Evolutionary conservation across 1,284 basidiomycete species (phyloP).

Genomic region (Rhodotorula sp.): DNA sequence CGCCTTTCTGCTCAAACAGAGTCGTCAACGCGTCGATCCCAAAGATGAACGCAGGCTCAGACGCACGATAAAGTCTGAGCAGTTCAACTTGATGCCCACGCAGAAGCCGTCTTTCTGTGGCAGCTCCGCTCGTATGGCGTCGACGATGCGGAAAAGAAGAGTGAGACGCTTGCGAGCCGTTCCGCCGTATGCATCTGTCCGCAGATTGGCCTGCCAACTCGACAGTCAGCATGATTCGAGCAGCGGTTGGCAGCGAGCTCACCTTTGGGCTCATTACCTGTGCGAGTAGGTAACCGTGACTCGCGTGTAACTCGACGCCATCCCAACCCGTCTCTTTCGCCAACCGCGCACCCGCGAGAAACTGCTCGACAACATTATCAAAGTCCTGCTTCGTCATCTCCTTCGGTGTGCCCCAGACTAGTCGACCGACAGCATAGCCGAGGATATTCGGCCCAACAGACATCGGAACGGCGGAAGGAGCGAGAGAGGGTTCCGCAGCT

Average conservation of each 20-base stretch:
- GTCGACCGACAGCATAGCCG: constrained; percentile 55
- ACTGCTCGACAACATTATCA: constrained; percentile 62
- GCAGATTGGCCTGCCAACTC: constrained; percentile 64
- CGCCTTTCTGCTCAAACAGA: constrained; percentile 49
- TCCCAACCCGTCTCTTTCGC: constrained; percentile 77
- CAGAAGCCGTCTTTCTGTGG: constrained; percentile 60
- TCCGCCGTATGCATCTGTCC: constrained; percentile 63
- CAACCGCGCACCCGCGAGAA: constrained; percentile 67
- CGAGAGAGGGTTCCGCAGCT: constrained; percentile 63
- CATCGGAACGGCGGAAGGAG: constrained; percentile 68
- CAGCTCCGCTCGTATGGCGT: constrained; percentile 61
- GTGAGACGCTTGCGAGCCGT: constrained; percentile 49
- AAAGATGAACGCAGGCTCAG: not conserved
- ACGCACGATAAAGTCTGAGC: constrained; percentile 68
- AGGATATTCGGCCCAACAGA: constrained; percentile 50
- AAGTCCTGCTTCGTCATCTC: constrained; percentile 65
- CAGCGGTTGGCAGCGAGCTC: constrained; percentile 28
- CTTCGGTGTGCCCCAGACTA: constrained; percentile 65
- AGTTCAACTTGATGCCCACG: constrained; percentile 82
- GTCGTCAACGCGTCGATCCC: no score
- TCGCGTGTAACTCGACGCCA: constrained; percentile 75
- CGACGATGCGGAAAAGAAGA: constrained; percentile 66
- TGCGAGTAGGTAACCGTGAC: constrained; percentile 68
- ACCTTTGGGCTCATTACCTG: constrained; percentile 81
- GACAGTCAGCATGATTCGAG: not conserved